Evolutionary conservation across 257 asterid genomes (phyloP).

Genomic region (Pogostemon cablin): DNA sequence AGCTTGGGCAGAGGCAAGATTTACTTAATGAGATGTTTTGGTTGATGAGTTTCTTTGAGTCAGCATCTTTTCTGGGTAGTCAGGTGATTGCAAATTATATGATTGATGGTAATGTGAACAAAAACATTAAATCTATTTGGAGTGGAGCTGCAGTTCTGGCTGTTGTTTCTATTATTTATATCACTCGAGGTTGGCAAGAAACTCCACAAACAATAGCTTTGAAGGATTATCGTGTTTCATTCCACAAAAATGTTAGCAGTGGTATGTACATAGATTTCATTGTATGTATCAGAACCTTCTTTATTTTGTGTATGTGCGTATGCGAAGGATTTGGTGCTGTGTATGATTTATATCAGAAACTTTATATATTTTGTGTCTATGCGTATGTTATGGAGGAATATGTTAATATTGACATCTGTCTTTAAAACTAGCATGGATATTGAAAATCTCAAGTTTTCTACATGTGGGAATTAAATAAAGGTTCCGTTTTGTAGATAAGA

Average conservation of each 20-base stretch:
- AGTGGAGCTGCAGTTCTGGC: constrained; percentile 55
- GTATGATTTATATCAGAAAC: background rate
- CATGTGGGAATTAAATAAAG: constrained; percentile 14
- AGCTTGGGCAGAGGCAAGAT: constrained; percentile 92
- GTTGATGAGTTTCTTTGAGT: constrained; percentile 81
- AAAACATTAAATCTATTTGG: constrained; percentile 48
- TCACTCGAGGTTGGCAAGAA: constrained; percentile 65
- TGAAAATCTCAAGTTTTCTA: constrained; percentile 14
- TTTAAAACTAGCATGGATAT: background rate
- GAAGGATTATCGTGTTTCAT: constrained; percentile 58
- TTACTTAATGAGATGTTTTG: constrained; percentile 87
- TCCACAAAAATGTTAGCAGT: constrained; percentile 46
- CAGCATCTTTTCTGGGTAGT: constrained; percentile 69
- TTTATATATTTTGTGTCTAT: background rate
- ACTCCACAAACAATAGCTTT: constrained; percentile 42
- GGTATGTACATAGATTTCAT: constrained; percentile 50
- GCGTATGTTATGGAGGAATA: constrained; percentile 15
- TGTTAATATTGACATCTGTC: constrained; percentile 3
- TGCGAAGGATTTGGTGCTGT: background rate
- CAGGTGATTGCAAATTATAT: constrained; percentile 76
- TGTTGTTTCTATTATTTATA: constrained; percentile 47
- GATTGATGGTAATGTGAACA: constrained; percentile 47
- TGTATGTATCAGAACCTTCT: constrained; percentile 2
- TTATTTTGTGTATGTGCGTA: background rate
- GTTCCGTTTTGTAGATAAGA: constrained; percentile 59